phyloP scores from a whole-genome alignment of 2,329 filamentous ascomycete species.

The Microsporum ferrugineum region DNA sequence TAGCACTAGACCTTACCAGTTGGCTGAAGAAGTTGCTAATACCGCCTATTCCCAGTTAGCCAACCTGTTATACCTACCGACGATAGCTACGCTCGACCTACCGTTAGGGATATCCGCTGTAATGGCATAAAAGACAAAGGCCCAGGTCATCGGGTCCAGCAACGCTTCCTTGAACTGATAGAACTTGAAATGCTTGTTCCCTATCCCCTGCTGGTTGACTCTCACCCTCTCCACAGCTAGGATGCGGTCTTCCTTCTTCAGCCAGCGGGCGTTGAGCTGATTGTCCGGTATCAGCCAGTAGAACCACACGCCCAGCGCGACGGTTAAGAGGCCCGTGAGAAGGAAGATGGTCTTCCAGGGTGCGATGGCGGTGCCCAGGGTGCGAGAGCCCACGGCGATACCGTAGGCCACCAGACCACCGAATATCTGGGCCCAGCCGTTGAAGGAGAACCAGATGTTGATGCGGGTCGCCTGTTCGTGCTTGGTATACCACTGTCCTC shows the following conservation, averaged over 20 bases:
- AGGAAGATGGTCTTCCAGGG: constrained; percentile 56
- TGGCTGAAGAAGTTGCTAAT: constrained; percentile 48
- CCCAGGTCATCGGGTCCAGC: constrained; percentile 48
- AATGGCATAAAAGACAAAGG: constrained; percentile 47
- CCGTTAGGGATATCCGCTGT: constrained; percentile 49
- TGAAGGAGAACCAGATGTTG: constrained; percentile 59
- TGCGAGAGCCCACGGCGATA: constrained; percentile 45
- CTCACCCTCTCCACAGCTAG: constrained; percentile 61
- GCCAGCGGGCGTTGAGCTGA: constrained; percentile 49
- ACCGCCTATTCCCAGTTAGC: constrained; percentile 35
- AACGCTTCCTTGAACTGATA: constrained; percentile 53
- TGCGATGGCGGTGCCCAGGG: constrained; percentile 46
- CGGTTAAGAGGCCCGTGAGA: constrained; percentile 43
- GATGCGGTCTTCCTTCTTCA: constrained; percentile 55
- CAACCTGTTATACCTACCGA: not conserved
- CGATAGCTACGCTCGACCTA: constrained; percentile 12
- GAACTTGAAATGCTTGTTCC: constrained; percentile 57
- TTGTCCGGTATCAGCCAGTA: constrained; percentile 47
- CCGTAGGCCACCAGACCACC: constrained; percentile 54
- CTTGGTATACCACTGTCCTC: constrained; percentile 55
- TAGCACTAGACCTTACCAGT: constrained; percentile 22
- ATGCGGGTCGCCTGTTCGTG: constrained; percentile 53
- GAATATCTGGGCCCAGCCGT: constrained; percentile 52
- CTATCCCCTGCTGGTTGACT: constrained; percentile 64
- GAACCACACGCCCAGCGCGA: constrained; percentile 39